Conservation (phyloP, 1,284 basidiomycete species). For the Sanghuangporus weigelae region DNA sequence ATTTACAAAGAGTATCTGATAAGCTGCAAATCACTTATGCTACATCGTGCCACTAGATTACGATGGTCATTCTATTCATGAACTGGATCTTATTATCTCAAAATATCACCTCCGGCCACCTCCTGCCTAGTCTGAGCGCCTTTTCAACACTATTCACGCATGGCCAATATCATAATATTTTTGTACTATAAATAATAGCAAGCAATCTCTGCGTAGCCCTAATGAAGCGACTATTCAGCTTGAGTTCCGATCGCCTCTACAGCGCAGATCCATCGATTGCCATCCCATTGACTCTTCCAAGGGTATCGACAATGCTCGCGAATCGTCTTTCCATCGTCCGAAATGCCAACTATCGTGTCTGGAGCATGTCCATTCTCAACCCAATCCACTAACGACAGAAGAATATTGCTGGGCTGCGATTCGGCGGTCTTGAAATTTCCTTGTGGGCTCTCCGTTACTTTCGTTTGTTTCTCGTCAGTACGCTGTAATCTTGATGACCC, state of each 20-base stretch:
- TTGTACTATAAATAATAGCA: not conserved
- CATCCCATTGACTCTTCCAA: slow-evolving; percentile 19
- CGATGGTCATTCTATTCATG: no score
- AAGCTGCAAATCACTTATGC: no score
- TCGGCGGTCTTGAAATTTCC: not conserved
- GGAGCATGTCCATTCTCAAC: slow-evolving; percentile 34
- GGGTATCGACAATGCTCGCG: slow-evolving; percentile 23
- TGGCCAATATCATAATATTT: no score
- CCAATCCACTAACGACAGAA: slow-evolving; percentile 37
- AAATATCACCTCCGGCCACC: no score
- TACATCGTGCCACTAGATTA: no score
- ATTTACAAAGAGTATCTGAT: no score
- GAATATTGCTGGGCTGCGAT: slow-evolving; percentile 28
- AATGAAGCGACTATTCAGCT: not conserved
- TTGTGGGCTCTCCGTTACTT: not conserved
- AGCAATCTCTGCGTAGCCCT: not conserved
- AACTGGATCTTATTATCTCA: no score
- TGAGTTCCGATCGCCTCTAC: not conserved
- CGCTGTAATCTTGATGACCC: not conserved
- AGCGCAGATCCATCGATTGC: not conserved
- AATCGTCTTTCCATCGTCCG: slow-evolving; percentile 15
- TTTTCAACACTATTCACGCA: no score
- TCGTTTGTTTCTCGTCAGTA: not conserved
- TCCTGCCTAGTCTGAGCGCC: no score
- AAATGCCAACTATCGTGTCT: slow-evolving; percentile 27